Evolutionary conservation across 129 eudicot genomes (phyloP).

Genomic region (Arctium minus): DNA sequence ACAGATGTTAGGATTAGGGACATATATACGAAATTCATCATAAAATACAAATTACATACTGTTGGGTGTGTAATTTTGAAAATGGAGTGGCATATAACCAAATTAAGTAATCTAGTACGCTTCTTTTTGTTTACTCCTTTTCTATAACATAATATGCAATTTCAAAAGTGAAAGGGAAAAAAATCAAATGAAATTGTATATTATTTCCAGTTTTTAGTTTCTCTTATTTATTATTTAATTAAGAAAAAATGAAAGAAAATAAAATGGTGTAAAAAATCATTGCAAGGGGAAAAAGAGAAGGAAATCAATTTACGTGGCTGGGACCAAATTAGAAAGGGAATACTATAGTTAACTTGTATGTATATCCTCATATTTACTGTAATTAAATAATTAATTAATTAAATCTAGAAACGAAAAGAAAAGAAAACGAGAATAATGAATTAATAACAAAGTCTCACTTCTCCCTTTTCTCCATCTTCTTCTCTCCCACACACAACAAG

Average conservation of each 20-base stretch:
- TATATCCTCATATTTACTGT: neutral
- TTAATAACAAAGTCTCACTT: neutral
- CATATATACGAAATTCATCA: too few relatives aligned
- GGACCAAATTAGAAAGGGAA: neutral
- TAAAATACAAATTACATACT: too few relatives aligned
- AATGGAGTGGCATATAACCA: too few relatives aligned
- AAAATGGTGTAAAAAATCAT: neutral
- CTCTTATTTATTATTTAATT: neutral
- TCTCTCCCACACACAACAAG: neutral
- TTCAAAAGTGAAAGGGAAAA: too few relatives aligned
- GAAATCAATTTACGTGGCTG: neutral
- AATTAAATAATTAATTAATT: neutral
- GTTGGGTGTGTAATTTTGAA: too few relatives aligned
- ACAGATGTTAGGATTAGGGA: too few relatives aligned
- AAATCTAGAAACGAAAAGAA: neutral
- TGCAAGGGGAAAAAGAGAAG: neutral
- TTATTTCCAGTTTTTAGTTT: too few relatives aligned
- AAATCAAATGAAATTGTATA: neutral
- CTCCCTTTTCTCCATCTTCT: neutral
- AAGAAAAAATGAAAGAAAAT: neutral
- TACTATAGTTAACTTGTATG: neutral
- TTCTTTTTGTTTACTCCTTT: too few relatives aligned
- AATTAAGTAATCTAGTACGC: too few relatives aligned
- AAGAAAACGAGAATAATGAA: neutral
- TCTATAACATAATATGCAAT: too few relatives aligned